Evolutionary conservation across 257 asterid genomes (phyloP), one percentile per base, ranked within the genome.

Genomic region (Rauvolfia tetraphylla): DNA sequence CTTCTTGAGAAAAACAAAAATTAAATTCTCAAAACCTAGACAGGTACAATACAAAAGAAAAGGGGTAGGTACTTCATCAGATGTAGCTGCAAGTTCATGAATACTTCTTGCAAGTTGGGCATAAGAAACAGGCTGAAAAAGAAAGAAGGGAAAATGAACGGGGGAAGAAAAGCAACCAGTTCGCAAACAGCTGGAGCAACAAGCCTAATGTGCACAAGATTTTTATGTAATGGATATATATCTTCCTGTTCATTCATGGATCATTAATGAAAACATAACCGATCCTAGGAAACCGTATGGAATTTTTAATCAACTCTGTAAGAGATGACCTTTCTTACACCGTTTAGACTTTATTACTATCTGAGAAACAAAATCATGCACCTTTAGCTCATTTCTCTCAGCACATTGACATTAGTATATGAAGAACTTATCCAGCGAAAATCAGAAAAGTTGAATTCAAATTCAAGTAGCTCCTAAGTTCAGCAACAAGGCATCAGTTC

Each of bases 181-280:
- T n/a, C n/a, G n/a, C n/a, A n/a, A n/a, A n/a, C n/a, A 73, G 23
- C 27, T 75, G 39, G 33, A 63, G 34, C n/a, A 68, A 34, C 61
- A n/a, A 18, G 48, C 33, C 12, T 49, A n/a, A 18, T 38, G 31
- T 57, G 63, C 70, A 58, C 27, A 29, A 34, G n/a, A 51, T 14
- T 10, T 41, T 5, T 54, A 31, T 44, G 18, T 23, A 27, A 49
- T 48, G 71, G 12, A 54, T 65, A 36, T 38, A 72, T 18, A 31
- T 49, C 13, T 42, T 33, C 12, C 5, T 33, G 10, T 36, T 27
- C 36, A 39, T 23, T 41, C 22, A 1, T 29, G 46, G 25, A 58
- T 22, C 9, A 75, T 38, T 4, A 7, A 20, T 22, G n/a, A n/a
- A n/a, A n/a, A n/a, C n/a, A n/a, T n/a, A n/a, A n/a, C n/a, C n/a